Evolutionary conservation across 768 basidiomycete genomes (phyloP), one percentile per base, ranked within the genome.

Genomic region (Mycena albidolilacea): DNA sequence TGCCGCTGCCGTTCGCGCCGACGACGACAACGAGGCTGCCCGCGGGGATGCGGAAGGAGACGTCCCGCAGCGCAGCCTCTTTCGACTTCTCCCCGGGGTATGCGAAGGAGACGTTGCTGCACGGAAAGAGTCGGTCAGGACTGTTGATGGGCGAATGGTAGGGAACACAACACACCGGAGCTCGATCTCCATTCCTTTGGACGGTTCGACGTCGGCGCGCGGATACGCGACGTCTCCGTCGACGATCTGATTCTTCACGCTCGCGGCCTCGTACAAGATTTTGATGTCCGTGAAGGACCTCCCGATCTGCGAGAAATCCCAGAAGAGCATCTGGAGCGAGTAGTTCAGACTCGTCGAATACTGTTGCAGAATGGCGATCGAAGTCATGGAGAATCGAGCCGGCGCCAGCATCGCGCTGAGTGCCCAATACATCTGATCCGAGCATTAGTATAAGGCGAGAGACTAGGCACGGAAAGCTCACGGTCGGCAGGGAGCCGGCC

Each of bases 81-180:
- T 67, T 74, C 9, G 63, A 48, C 14, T 77, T 70, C 23, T 75
- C 75, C 11, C 70, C 77, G 0, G 83, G 82, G 67, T 87, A 87
- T 9, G 75, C 73, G 66, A 87, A 87, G 0, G 77, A 80, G 7
- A 86, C 84, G 61, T 85, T 77, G 4, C 85, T 87, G 63, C 5
- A 12, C 46, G 19, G 9, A 7, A 35, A 6, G 35, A 21, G 35
- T 57, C 17, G 14, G 1, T 43, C 44, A 59, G 43, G 17, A 15
- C 21, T 23, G 17, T 3, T 10, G 15, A 12, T 30, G 1, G 11
- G 1, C 8, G 10, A 12, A 17, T 17, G 21, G n/a, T 6, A 23
- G 30, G 59, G 19, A 23, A 17, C 11, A 0, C 5, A 43, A 14
- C 69, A 5, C 59, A 74, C 76, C 57, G 21, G 19, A 77, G 52